Conservation (phyloP, 1,139 yeast species). For the Yamadazyma jaroonii region DNA sequence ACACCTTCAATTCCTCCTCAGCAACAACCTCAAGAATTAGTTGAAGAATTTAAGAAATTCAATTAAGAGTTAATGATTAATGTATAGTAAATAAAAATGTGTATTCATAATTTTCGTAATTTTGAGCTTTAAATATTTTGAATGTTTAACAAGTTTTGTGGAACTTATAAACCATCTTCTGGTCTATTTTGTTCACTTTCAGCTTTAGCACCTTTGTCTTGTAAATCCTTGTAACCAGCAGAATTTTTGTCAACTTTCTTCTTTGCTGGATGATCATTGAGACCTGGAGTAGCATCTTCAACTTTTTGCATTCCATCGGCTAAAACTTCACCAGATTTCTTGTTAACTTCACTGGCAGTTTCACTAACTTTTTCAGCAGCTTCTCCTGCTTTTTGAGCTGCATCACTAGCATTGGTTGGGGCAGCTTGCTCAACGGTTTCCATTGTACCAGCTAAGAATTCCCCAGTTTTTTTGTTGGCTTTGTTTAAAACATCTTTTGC, state of each 20-base stretch:
- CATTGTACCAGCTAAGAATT: conserved; percentile 33
- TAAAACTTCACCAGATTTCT: conserved; percentile 26
- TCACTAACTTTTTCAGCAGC: conserved; percentile 2
- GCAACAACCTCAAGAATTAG: conserved; percentile 10
- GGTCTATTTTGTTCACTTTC: conserved; percentile 47
- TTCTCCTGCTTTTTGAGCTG: conserved; percentile 6
- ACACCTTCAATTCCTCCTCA: conserved; percentile 10
- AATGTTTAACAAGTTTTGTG: too few relatives aligned
- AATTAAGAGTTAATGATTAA: conserved; percentile 5
- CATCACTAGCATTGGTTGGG: conserved; percentile 13
- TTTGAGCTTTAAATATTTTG: too few relatives aligned
- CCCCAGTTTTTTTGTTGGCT: conserved; percentile 36
- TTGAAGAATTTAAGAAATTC: conserved; percentile 19
- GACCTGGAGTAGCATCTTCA: conserved; percentile 9
- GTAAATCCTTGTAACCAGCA: conserved; percentile 36
- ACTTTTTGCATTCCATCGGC: conserved; percentile 28
- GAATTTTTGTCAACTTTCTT: conserved; percentile 24
- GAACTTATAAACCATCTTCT: conserved; percentile 34
- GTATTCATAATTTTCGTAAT: conserved; percentile 1
- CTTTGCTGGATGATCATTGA: conserved; percentile 4
- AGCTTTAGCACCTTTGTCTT: conserved; percentile 42
- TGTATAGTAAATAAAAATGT: conserved; percentile 1
- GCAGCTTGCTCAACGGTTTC: conserved; percentile 28
- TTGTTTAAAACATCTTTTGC: conserved; percentile 35
- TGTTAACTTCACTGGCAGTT: conserved; percentile 19